A percentile compares a stretch with the other conserved stretches of the same genome.
Conservation (phyloP, 2,329 filamentous ascomycete species). For the Aureobasidium sp. region DNA sequence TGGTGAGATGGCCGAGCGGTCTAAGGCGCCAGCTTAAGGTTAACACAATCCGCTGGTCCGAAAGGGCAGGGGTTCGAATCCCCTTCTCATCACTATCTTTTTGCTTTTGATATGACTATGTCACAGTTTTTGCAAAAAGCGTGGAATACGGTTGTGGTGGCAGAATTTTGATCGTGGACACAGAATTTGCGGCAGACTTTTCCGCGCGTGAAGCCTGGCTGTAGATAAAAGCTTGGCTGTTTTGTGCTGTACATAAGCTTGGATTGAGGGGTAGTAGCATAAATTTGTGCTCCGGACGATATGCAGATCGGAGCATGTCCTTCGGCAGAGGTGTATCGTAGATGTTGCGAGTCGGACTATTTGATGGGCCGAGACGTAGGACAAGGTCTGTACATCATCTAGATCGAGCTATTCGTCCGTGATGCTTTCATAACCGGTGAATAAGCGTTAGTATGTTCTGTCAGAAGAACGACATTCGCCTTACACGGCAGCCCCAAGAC, state of each 20-base stretch:
- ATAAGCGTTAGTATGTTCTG: not conserved
- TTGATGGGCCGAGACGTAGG: not conserved
- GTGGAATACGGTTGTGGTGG: no score
- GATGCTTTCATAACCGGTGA: not conserved
- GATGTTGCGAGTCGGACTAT: not conserved
- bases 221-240: not conserved
- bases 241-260: not conserved
- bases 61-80: constrained; percentile 15
- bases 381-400: no score
- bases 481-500: constrained; percentile 6
- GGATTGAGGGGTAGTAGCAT: not conserved
- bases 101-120: not conserved
- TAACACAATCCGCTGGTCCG: constrained; percentile 6
- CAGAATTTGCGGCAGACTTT: not conserved
- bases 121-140: no score
- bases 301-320: no score
- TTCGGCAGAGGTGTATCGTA: no score
- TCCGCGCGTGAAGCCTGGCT: not conserved
- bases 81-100: constrained; percentile 11
- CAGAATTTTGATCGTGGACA: not conserved
- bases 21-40: constrained; percentile 16
- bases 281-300: no score
- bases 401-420: no score
- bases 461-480: not conserved
- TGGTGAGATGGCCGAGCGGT: constrained; percentile 15